Base-by-base conservation (phyloP, 2,329 filamentous ascomycete genomes). In the Claviceps fusiformis region DNA sequence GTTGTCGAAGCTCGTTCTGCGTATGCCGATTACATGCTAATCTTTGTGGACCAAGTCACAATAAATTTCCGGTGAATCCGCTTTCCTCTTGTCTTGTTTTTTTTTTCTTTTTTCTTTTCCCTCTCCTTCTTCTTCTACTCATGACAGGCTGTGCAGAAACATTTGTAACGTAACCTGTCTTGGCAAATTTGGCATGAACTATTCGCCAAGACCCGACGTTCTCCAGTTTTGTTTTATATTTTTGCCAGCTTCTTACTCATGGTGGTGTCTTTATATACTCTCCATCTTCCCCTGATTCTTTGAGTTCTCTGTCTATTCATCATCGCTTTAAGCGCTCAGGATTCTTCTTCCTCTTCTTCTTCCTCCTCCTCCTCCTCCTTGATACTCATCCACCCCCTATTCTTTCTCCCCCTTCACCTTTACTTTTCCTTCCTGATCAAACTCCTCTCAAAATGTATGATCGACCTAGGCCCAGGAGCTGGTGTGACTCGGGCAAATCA, bases 131-230 rank as follows among this genome's bases (percentile, higher is more conserved):
- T 31, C 24, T 29, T 47, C 24, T 29, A 3, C 27, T 47, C n/a
- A 47, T 45, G 49, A 53, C 53, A 50, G 50, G 53, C 53, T 53
- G 55, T 33, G 39, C 33, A 51, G 43, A 54, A n/a, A n/a, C 8
- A 5, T 27, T 53, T 15, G 19, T 9, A 27, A 5, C 35, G 24
- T 50, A n/a, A 29, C 3, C 37, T 53, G n/a, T 15, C 7, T 15
- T 29, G 45, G 45, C 39, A 3, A 29, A 52, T 24, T 48, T 33
- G 53, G 53, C 45, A 53, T 52, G 31, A 57, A 50, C 37, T 29
- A 19, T 47, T 47, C 19, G 19, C 46, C n/a, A 19, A 31, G 6
- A 48, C 19, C 24, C 51, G 13, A 19, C n/a, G 17, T 5, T 51
- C 11, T 54, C 52, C 35, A 35, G 6, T 11, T 50, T n/a, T 27